These are phyloP conservation scores for Pyrenophora tritici-repentis DNA, from an alignment of 2,329 filamentous ascomycete species.

Conservation along the genomic window DNA sequence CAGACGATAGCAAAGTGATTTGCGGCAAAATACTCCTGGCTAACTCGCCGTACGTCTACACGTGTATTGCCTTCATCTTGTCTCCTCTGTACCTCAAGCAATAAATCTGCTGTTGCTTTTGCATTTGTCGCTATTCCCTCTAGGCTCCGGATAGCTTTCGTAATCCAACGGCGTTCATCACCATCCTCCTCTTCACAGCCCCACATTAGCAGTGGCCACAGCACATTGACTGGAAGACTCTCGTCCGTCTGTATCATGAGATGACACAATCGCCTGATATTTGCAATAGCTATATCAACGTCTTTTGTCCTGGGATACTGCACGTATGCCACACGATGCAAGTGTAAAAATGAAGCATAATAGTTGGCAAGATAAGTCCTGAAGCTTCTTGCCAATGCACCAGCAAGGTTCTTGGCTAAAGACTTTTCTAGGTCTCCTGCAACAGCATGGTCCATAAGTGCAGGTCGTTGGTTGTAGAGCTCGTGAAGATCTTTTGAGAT, in stretches of 20 bases:
- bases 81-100: constrained; percentile 47
- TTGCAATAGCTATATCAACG: constrained; percentile 54
- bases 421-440: constrained; percentile 57
- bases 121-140: constrained; percentile 50
- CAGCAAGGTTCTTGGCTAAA: constrained; percentile 56
- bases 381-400: constrained; percentile 59
- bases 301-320: constrained; percentile 59
- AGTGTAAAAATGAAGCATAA: constrained; percentile 60
- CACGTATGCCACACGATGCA: constrained; percentile 63
- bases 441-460: constrained; percentile 62
- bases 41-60: constrained; percentile 48
- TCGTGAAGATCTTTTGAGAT: constrained; percentile 58
- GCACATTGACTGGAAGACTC: constrained; percentile 60
- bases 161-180: constrained; percentile 58
- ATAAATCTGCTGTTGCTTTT: constrained; percentile 46
- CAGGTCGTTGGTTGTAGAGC: constrained; percentile 57
- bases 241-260: constrained; percentile 54
- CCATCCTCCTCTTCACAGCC: constrained; percentile 60
- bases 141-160: constrained; percentile 52
- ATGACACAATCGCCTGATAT: constrained; percentile 55
- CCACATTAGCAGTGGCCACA: constrained; percentile 63
- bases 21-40: constrained; percentile 53
- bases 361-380: constrained; percentile 63
- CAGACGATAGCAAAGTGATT: constrained; percentile 60
- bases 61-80: constrained; percentile 46